phyloP scores from a whole-genome alignment of 805 yeast species.

The Candida montana region DNA sequence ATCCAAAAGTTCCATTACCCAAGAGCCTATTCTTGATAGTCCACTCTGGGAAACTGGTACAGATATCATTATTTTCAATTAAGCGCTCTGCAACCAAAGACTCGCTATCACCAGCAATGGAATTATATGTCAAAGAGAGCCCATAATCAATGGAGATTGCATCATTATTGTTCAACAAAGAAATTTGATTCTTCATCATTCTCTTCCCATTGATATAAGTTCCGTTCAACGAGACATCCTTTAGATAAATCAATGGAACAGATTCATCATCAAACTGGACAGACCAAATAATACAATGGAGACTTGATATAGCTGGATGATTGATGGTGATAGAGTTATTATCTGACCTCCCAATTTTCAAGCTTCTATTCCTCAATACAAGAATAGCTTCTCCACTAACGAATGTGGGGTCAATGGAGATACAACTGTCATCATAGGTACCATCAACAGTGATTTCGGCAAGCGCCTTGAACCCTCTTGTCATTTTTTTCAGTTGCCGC shows the following conservation, averaged over 20 bases:
- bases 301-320: slow-evolving; percentile 37
- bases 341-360: slow-evolving; percentile 40
- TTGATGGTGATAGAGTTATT: slow-evolving; percentile 29
- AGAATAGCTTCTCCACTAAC: slow-evolving; percentile 13
- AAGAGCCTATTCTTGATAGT: slow-evolving; percentile 33
- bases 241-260: slow-evolving; percentile 42
- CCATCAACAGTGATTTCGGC: slow-evolving; percentile 1
- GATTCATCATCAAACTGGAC: slow-evolving; percentile 44
- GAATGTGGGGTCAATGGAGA: not conserved
- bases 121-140: slow-evolving; percentile 17
- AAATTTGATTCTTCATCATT: slow-evolving; percentile 28
- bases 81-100: slow-evolving; percentile 11
- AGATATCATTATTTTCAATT: slow-evolving; percentile 20
- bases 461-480: not conserved
- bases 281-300: slow-evolving; percentile 46
- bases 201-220: slow-evolving; percentile 36
- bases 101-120: slow-evolving; percentile 15
- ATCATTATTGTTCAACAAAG: slow-evolving; percentile 36
- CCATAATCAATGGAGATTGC: slow-evolving; percentile 32
- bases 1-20: slow-evolving; percentile 58
- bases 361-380: slow-evolving; percentile 27
- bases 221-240: slow-evolving; percentile 50
- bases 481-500: too few relatives aligned
- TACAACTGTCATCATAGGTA: not conserved
- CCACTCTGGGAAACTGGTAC: slow-evolving; percentile 34